Evolutionary conservation across 1,139 yeast species (phyloP), one percentile per base, ranked within the genome.

Genomic region (Taiozyma sp.): DNA sequence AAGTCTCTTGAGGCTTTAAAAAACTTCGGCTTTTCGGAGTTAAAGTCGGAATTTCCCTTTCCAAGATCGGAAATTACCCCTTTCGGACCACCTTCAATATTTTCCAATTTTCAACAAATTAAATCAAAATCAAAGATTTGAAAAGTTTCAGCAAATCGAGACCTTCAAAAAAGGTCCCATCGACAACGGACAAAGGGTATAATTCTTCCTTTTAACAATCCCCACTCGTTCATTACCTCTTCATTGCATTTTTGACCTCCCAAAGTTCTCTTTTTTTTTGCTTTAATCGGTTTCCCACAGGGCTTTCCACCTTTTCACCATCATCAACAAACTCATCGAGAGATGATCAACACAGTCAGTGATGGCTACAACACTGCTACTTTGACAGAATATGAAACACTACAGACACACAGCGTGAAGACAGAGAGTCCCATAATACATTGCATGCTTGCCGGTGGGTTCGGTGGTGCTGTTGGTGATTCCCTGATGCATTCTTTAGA

Each of bases 401-500:
- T 38, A 38, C 41, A 38, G 5, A 38, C 41, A 38, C 41, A 38
- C 8, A 29, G 5, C 13, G 7, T 55, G 28, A 58, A 53, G 23
- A 47, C 52, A 6, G 45, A 50, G 19, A 65, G 66, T 14, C 82
- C 88, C 2, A 68, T 85, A n/a, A 51, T 79, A 58, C 79, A 82
- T 59, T 85, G 92, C 61, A 76, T 87, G 75, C 53, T 87, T 36
- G 97, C 98, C 0, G 99, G 99, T 42, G 97, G 97, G 2, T 72
- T 92, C 48, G 99, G 99, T 9, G 99, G 99, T 2, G 83, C 89
- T 54, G 82, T 92, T 40, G 99, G 98, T 16, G 99, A 93, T 64
- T 79, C 96, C 2, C 73, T 83, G 46, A 93, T 93, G 97, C 97
- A 93, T 68, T 92, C 98, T 1, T 72, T 93, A 45, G 99, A 93